phyloP scores from a whole-genome alignment of 805 yeast species.

The Myxozyma monticola region DNA sequence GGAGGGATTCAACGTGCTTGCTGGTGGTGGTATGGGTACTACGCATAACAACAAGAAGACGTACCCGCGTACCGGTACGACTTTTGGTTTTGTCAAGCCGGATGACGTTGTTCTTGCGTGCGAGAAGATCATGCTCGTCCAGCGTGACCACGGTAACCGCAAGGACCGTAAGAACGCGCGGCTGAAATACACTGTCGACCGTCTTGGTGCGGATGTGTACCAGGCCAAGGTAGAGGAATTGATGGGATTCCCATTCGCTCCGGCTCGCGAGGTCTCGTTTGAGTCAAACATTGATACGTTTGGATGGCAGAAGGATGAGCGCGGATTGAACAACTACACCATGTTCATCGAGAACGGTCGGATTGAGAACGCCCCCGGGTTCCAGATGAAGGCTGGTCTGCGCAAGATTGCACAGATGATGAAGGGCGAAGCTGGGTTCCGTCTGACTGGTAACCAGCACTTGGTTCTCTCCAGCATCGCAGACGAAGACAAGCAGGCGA shows the following conservation, averaged over 20 bases:
- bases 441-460: conserved; percentile 96
- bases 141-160: conserved; percentile 94
- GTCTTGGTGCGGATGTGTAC: conserved; percentile 84
- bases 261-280: conserved; percentile 70
- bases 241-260: conserved; percentile 72
- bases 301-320: conserved; percentile 69
- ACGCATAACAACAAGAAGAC: conserved; percentile 97
- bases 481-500: conserved; percentile 61
- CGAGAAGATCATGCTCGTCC: conserved; percentile 90
- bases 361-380: conserved; percentile 86
- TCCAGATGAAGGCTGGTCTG: conserved; percentile 87
- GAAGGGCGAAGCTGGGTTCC: conserved; percentile 75
- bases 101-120: conserved; percentile 76
- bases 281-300: conserved; percentile 86
- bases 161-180: conserved; percentile 96
- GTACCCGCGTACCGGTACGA: conserved; percentile 90
- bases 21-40: conserved; percentile 99
- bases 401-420: conserved; percentile 72
- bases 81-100: conserved; percentile 70
- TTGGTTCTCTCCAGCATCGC: conserved; percentile 70
- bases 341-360: conserved; percentile 95
- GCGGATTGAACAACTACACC: conserved; percentile 84
- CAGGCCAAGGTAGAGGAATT: conserved; percentile 77
- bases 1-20: conserved; percentile 84
- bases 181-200: conserved; percentile 94